These are phyloP conservation scores for Sordariomycetes sp. DNA, from an alignment of 2,329 filamentous ascomycete species.

Conservation along the genomic window DNA sequence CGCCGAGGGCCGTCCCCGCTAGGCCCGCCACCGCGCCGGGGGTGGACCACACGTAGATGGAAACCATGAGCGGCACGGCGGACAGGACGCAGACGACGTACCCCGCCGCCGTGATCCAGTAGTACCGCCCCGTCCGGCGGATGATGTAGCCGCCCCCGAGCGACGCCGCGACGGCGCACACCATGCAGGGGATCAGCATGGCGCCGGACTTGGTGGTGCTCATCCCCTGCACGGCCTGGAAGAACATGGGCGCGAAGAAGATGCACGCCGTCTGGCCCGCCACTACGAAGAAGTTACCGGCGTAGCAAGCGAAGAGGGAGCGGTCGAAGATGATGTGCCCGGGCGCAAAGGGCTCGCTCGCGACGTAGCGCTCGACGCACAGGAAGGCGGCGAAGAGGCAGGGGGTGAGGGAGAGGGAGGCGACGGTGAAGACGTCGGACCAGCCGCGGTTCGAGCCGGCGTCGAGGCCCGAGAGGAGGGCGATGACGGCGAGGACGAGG, in stretches of 20 bases:
- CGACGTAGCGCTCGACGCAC: slow-evolving; percentile 53
- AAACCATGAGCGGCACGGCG: slow-evolving; percentile 40
- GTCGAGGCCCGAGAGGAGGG: slow-evolving; percentile 57
- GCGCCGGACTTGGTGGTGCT: slow-evolving; percentile 51
- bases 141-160: slow-evolving; percentile 54
- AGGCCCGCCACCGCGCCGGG: slow-evolving; percentile 43
- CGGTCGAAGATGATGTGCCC: slow-evolving; percentile 58
- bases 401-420: slow-evolving; percentile 39
- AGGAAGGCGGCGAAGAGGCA: slow-evolving; percentile 54
- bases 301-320: slow-evolving; percentile 52
- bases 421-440: slow-evolving; percentile 42
- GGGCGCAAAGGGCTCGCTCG: slow-evolving; percentile 61
- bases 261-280: slow-evolving; percentile 40
- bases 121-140: slow-evolving; percentile 58
- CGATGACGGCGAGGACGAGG: slow-evolving; percentile 51
- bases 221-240: slow-evolving; percentile 56
- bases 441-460: slow-evolving; percentile 61
- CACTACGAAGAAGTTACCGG: slow-evolving; percentile 60
- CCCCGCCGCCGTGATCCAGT: slow-evolving; percentile 48
- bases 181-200: slow-evolving; percentile 52
- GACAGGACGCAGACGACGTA: slow-evolving; percentile 42
- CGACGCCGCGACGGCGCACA: slow-evolving; percentile 48
- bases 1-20: slow-evolving; percentile 28
- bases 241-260: slow-evolving; percentile 69
- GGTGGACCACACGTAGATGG: slow-evolving; percentile 30